Evolutionary conservation across 305 asterid species (phyloP), one percentile per base, ranked within the genome.

Genomic region (Plantago lanceolata): DNA sequence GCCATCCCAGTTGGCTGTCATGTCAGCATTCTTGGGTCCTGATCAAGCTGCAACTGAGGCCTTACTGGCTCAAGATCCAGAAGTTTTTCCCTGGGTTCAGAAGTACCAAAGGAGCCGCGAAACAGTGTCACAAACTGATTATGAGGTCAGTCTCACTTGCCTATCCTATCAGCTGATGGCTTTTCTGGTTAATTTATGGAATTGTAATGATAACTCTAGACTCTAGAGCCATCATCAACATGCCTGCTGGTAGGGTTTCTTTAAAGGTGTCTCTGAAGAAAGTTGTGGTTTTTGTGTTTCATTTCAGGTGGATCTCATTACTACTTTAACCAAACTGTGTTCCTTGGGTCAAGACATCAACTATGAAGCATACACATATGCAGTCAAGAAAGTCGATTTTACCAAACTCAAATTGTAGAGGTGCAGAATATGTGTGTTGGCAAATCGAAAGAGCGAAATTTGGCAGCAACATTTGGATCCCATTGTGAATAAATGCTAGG

Each of bases 21-120:
- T 92, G 96, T 87, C 96, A n/a, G 89, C 91, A 61, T 92, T 92
- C 78, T 74, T 92, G 76, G 98, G 97, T 52, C 96, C 96, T 7
- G 96, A 92, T 72, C 98, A 89, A 74, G 81, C 79, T 54, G 94
- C 88, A 57, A 89, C 91, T 0, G 98, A 92, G 78, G 80, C 82
- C 56, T 59, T 75, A 40, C 88, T 92, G 1, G 95, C 94, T 33
- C 68, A 78, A 3, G 98, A 92, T 71, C 88, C 96, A 11, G 90
- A 92, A 35, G 97, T 92, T 56, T 48, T 63, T 47, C 95, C 96
- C n/a, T 92, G 97, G 98, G 79, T 92, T 76, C 85, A 84, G 76
- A 92, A 92, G 74, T 92, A 92, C 85, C 97, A 89, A 71, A 87
- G 96, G 29, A 92, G 98, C 76, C 86, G 96, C 58, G 98, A 92